Percentiles rank a stretch among this genome's conserved stretches.
Evolutionary conservation across 2,329 filamentous ascomycete genomes (phyloP).

Genomic region (Triangularia setosa): DNA sequence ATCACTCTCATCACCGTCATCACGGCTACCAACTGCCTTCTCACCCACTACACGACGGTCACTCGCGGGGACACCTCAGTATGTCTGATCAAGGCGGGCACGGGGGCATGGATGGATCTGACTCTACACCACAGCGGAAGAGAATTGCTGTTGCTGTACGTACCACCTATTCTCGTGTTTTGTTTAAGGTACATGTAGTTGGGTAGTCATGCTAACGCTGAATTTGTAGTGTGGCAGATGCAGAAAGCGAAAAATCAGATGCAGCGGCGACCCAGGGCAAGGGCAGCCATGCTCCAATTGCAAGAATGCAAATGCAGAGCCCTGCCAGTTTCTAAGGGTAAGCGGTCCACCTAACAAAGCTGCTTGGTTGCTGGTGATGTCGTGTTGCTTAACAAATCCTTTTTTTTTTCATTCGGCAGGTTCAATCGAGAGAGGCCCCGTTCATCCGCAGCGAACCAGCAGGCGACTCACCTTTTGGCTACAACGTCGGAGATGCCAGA

Average conservation of each 20-base stretch:
- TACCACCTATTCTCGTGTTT: background rate
- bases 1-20: background rate
- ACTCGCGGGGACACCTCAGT: conserved; percentile 26
- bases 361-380: background rate
- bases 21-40: background rate
- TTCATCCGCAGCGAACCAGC: conserved; percentile 29
- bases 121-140: conserved; percentile 48
- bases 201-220: background rate
- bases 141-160: conserved; percentile 58
- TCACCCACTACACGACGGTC: background rate
- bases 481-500: conserved; percentile 35
- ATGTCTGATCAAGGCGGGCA: conserved; percentile 36
- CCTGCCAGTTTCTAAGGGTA: conserved; percentile 81
- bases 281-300: conserved; percentile 82
- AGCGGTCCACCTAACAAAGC: too few relatives aligned
- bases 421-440: conserved; percentile 37
- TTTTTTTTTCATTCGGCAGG: too few relatives aligned
- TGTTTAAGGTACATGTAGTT: too few relatives aligned
- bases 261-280: conserved; percentile 77
- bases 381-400: background rate
- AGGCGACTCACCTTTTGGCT: conserved; percentile 30
- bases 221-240: conserved; percentile 73
- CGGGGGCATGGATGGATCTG: conserved; percentile 33
- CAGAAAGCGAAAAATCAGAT: conserved; percentile 90
- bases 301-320: conserved; percentile 64